Evolutionary conservation across 306 rosid genomes (phyloP).

Genomic region (Vigna nakashimae): DNA sequence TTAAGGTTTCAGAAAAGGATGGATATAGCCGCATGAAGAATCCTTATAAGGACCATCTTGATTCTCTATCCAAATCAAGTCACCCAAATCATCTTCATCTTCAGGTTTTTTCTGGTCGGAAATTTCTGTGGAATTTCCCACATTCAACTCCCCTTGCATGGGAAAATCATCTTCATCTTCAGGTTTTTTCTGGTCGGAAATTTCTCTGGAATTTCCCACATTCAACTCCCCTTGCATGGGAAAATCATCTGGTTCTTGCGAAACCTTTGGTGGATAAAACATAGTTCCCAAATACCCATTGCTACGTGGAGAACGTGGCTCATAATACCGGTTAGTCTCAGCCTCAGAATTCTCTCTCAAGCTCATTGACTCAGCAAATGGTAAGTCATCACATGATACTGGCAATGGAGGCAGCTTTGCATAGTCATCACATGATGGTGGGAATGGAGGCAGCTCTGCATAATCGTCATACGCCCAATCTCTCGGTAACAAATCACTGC

Average conservation of each 20-base stretch:
- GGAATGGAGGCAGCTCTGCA: neutral
- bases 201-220: neutral
- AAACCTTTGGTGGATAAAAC: slow-evolving; percentile 47
- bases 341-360: neutral
- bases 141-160: neutral
- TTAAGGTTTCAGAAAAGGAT: neutral
- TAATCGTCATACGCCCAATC: neutral
- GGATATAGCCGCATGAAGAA: neutral
- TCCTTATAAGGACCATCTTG: neutral
- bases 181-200: neutral
- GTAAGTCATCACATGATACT: neutral
- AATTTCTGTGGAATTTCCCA: neutral
- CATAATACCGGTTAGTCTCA: neutral
- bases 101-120: neutral
- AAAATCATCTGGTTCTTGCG: neutral
- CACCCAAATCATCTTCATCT: neutral
- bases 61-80: neutral
- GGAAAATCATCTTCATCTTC: neutral
- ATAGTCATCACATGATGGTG: too few relatives aligned
- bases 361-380: neutral
- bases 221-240: neutral
- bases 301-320: slow-evolving; percentile 48
- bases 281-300: slow-evolving; percentile 69
- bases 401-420: neutral
- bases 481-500: neutral